These are phyloP conservation scores for Lactifluus subvellereus DNA, from an alignment of 768 basidiomycete genomes.

Conservation along the genomic window DNA sequence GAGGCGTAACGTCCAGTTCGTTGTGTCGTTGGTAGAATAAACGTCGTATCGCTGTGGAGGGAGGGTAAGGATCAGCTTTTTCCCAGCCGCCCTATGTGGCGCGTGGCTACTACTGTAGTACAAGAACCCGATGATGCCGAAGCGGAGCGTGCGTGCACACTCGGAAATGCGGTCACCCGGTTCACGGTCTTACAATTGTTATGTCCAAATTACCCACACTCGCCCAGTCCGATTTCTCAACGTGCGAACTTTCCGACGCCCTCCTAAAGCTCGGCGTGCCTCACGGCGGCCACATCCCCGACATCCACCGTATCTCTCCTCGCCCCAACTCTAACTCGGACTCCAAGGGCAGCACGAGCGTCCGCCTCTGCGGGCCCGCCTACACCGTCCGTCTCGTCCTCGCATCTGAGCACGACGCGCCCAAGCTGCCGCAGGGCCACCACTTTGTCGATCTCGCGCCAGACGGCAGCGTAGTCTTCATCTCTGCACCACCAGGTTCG, in stretches of 20 bases:
- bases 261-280: conserved; percentile 70
- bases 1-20: neutral
- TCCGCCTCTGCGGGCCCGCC: conserved; percentile 63
- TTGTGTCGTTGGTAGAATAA: neutral
- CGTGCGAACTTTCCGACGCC: conserved; percentile 86
- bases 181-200: too few relatives aligned
- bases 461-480: conserved; percentile 59
- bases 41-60: neutral
- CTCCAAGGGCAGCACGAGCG: conserved; percentile 22
- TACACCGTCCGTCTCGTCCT: conserved; percentile 85
- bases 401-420: conserved; percentile 49
- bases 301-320: conserved; percentile 56
- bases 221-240: conserved; percentile 42
- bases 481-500: conserved; percentile 68
- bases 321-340: conserved; percentile 31
- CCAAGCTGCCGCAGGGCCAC: conserved; percentile 56
- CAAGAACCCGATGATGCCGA: too few relatives aligned
- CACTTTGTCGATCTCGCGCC: conserved; percentile 84
- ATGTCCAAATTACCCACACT: conserved; percentile 13
- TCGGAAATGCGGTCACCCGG: too few relatives aligned
- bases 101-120: neutral
- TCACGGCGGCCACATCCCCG: conserved; percentile 77
- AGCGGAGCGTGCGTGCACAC: too few relatives aligned
- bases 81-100: neutral
- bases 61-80: neutral